Evolutionary conservation across 371 early-diverging fungal genomes (phyloP), one percentile per base, ranked within the genome.

Genomic region (Synchytrium microbalum): DNA sequence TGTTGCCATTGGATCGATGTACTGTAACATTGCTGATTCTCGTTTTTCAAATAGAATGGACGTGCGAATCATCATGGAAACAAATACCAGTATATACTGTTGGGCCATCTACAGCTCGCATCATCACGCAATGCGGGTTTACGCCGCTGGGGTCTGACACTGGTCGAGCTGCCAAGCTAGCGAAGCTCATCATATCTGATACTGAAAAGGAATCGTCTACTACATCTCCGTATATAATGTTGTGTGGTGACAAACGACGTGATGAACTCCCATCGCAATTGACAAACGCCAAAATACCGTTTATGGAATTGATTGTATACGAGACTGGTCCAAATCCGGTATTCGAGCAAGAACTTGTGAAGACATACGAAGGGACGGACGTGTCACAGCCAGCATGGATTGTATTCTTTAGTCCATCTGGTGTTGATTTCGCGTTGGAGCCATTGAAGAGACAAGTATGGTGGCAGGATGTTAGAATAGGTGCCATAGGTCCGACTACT

Each of bases 331-430:
- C 56, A 14, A 75, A 69, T 31, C 66, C 75, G 5, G 31, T 65
- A 3, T 64, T 82, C 3, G 46, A 29, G 27, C 2, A 23, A n/a
- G 69, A 65, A 54, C 52, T 66, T n/a, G n/a, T 31, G 3, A 23
- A 60, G 52, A 13, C 30, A 29, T 16, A 32, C 16, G 32, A 33
- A 19, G 46, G n/a, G 3, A 19, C 30, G 23, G 32, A 57, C 19
- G 67, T 24, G 30, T 26, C 19, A 3, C 29, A 19, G 28, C 63
- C 61, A 16, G 30, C 67, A n/a, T 83, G 84, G 85, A 32, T 71
- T 1, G 79, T 78, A 8, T 79, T 75, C 62, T 85, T 82, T 66
- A 85, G 86, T 71, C 86, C 86, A 29, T 83, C 84, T 1, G 84
- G 84, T 1, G 67, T 82, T 10, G 71, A 79, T 59, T 72, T 75